Percentiles rank a stretch among this genome's conserved stretches.
Conservation (phyloP, 768 basidiomycete genomes). For the Mycena leptocephala region DNA sequence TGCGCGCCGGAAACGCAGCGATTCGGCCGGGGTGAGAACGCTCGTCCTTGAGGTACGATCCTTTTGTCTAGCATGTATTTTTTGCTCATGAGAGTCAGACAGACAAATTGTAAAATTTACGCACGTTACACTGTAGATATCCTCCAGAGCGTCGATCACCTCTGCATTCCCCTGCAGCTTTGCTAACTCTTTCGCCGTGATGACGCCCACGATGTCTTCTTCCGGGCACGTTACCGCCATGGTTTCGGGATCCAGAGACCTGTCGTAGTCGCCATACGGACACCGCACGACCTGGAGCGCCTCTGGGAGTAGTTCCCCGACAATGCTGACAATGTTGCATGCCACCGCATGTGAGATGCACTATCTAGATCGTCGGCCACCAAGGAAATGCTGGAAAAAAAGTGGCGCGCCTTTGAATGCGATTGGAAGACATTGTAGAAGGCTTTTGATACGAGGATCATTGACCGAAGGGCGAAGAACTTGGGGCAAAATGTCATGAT, state of each 20-base stretch:
- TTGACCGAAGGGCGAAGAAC: slow-evolving; percentile 38
- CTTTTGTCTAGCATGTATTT: background rate
- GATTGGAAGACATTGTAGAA: slow-evolving; percentile 40
- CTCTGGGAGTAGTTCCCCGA: slow-evolving; percentile 44
- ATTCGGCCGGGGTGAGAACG: slow-evolving; percentile 39
- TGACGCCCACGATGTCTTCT: background rate
- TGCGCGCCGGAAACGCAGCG: slow-evolving; percentile 41
- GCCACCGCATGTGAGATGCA: slow-evolving; percentile 37
- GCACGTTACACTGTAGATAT: slow-evolving; percentile 43
- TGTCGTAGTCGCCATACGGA: background rate
- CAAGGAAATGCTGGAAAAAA: background rate
- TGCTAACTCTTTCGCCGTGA: slow-evolving; percentile 16
- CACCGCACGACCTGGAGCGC: slow-evolving; percentile 38
- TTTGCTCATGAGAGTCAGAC: background rate
- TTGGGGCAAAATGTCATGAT: slow-evolving; percentile 39
- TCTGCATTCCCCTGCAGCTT: slow-evolving; percentile 17
- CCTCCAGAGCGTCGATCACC: slow-evolving; percentile 34
- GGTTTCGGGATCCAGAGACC: background rate
- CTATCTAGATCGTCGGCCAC: background rate
- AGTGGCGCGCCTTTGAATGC: slow-evolving; percentile 30
- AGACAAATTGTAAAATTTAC: background rate
- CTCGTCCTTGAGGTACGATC: slow-evolving; percentile 25
- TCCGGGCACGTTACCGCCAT: slow-evolving; percentile 14
- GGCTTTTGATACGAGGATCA: slow-evolving; percentile 39
- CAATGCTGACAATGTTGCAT: slow-evolving; percentile 44